Evolutionary conservation across 75 land plant species (phyloP), one percentile per base, ranked within the genome.

Genomic region (Pinus tabuliformis): DNA sequence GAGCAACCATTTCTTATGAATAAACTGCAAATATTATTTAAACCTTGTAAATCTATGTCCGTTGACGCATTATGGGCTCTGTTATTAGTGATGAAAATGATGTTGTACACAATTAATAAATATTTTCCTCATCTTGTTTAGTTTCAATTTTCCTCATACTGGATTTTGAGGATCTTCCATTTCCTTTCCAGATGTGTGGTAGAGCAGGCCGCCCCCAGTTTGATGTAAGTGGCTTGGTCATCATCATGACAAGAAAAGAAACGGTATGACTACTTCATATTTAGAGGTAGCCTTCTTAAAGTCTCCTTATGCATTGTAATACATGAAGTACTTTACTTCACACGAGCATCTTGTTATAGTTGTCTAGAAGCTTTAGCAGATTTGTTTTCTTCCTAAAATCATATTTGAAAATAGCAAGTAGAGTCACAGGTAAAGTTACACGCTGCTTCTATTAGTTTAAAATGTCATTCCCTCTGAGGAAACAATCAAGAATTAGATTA

Each of bases 141-240:
- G 3, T n/a, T 39, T n/a, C 42, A 68, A 45, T 21, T 68, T 68
- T 36, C 52, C 42, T 39, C 22, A 68, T 68, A 4, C 9, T 68
- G 54, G 17, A 33, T 64, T 64, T 36, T 45, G 42, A 37, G 72
- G 21, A 68, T 68, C 45, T 68, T 49, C 1, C 12, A 9, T 49
- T 39, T 39, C 1, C 2, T 2, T 49, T 74, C 62, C 78, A 97
- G 98, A 97, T 97, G 99, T 92, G 98, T 82, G 99, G 99, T 37
- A 91, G 99, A 70, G 99, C 99, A 79, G 99, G 99, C 15, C 95
- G 99, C 36, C 99, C 99, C 64, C 99, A 91, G 72, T 97, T 97
- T 85, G 98, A 95, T 79, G 96, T 92, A 61, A 91, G 86, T 78
- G 99, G 99, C 28, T 82, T 81, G 59, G 99, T 90, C 56, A 86